These are phyloP conservation scores for Russula emetica DNA, from an alignment of 768 basidiomycete genomes.

Conservation along the genomic window DNA sequence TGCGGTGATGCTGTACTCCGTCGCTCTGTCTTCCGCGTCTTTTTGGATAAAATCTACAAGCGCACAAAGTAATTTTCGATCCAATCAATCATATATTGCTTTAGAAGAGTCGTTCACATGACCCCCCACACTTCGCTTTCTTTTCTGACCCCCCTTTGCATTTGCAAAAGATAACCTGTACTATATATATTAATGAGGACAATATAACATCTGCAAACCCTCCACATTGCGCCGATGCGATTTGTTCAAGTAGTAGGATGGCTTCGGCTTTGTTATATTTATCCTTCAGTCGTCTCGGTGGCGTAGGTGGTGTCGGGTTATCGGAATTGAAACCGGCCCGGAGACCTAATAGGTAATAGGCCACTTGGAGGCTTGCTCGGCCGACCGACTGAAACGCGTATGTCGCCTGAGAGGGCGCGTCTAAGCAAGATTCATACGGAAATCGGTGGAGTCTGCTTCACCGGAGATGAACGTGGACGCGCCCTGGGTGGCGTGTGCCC, in stretches of 20 bases:
- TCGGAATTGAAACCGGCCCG: no score
- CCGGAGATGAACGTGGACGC: no score
- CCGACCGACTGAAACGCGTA: no score
- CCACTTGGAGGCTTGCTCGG: no score
- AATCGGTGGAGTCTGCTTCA: no score
- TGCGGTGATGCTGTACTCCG: conserved; percentile 42
- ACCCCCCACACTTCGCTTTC: neutral
- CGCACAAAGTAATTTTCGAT: conserved; percentile 41
- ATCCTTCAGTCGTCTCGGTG: no score
- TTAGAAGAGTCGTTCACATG: neutral
- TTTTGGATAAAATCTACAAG: conserved; percentile 83
- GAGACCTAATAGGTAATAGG: no score
- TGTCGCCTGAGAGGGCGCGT: no score
- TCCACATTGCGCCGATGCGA: neutral
- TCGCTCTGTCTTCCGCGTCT: conserved; percentile 73
- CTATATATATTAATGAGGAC: neutral
- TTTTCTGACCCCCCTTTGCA: neutral
- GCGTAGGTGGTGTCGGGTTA: no score
- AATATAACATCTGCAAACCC: neutral
- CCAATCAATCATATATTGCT: neutral
- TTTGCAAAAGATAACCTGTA: neutral
- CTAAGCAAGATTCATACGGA: no score
- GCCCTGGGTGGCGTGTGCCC: no score
- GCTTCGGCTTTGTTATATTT: no score
- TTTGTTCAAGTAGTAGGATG: neutral